phyloP scores from a whole-genome alignment of 176 grass and related monocot species.

The Microstegium vimineum region DNA sequence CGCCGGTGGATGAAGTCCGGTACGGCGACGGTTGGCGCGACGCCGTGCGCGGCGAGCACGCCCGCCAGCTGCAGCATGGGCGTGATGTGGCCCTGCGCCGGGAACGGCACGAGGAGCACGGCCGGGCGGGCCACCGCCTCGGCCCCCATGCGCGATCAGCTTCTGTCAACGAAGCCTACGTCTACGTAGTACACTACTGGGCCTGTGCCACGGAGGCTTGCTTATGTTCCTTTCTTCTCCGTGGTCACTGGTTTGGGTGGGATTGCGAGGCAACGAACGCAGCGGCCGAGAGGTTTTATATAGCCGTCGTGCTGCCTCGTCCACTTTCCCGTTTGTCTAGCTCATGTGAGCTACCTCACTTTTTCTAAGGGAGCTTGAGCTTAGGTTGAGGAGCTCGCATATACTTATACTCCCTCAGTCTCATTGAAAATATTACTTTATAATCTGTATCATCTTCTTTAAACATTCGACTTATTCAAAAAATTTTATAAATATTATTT shows the following conservation, averaged over 20 bases:
- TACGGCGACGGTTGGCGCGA: conserved; percentile 43
- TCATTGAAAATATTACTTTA: too few species aligned
- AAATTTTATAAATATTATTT: too few species aligned
- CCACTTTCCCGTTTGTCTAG: not conserved
- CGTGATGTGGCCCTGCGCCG: conserved; percentile 87
- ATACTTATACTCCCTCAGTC: too few species aligned
- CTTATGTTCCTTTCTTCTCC: not conserved
- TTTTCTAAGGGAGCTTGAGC: not conserved
- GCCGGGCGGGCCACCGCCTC: conserved; percentile 15
- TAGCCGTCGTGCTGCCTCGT: not conserved
- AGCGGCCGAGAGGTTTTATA: not conserved
- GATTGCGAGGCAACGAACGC: not conserved
- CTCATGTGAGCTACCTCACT: not conserved
- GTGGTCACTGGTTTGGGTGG: not conserved
- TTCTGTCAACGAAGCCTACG: not conserved
- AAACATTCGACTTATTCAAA: too few species aligned
- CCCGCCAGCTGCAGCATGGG: conserved; percentile 81
- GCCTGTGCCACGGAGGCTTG: not conserved
- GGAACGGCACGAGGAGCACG: conserved; percentile 84
- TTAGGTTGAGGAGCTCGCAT: not conserved
- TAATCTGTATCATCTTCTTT: too few species aligned
- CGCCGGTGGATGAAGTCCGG: conserved; percentile 80
- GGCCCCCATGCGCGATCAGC: conserved; percentile 34
- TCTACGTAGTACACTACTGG: not conserved
- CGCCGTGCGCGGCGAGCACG: conserved; percentile 47